phyloP scores from a whole-genome alignment of 306 rosid genomes.

The Nissolia schottii region DNA sequence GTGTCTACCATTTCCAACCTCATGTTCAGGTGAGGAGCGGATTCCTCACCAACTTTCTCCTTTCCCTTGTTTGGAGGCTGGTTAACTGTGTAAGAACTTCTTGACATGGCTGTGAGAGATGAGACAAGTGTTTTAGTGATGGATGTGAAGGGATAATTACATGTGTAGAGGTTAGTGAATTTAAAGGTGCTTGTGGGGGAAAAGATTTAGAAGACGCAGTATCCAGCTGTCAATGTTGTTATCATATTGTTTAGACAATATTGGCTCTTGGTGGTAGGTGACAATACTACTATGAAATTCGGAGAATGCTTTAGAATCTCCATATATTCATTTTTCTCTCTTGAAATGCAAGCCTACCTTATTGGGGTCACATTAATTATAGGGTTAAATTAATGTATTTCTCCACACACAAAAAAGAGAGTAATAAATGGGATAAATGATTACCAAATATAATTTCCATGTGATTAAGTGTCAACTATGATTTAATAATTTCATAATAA shows the following conservation, averaged over 20 bases:
- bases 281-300: no score
- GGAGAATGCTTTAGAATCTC: no score
- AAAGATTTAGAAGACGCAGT: no score
- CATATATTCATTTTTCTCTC: no score
- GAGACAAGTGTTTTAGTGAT: background rate
- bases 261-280: no score
- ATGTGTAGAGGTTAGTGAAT: background rate
- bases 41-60: background rate
- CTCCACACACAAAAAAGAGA: no score
- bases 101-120: background rate
- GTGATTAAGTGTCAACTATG: background rate
- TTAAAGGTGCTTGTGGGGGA: no score
- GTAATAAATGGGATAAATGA: no score
- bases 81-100: background rate
- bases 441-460: background rate
- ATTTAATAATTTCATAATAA: no score
- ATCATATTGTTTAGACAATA: no score
- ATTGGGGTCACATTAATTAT: background rate
- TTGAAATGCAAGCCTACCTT: background rate
- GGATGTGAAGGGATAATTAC: background rate
- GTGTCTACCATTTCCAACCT: no score
- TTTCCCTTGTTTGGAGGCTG: background rate
- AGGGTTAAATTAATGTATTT: background rate
- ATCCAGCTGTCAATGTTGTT: no score
- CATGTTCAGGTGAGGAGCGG: background rate